Base-by-base conservation (phyloP, 352 stramenopile species). In the Globisporangium barbulae region DNA sequence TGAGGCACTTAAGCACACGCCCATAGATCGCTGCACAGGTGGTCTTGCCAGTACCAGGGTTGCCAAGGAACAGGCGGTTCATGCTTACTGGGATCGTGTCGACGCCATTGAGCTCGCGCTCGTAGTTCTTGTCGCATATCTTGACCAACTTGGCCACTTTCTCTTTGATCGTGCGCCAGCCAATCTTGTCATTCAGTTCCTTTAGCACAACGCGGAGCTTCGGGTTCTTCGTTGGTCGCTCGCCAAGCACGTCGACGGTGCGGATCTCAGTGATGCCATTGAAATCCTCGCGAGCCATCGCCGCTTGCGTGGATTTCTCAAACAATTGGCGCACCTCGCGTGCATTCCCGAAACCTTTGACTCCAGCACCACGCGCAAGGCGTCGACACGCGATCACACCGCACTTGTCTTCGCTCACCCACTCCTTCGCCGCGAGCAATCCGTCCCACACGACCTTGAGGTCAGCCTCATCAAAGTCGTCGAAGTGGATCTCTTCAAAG, bases 21-120 rank as follows among this genome's bases (percentile, higher is more conserved):
- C 89, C 94, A 57, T 97, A 98, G 31, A 97, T 71, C 30, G 68
- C 70, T 4, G 91, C 94, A 50, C 85, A 96, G 5, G 94, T 98
- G 5, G 94, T 98, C 70, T 98, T 98, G 12, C 91, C 91, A 4
- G 89, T 98, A 7, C 91, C 93, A 30, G 93, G 91, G 57, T 97
- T 97, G 13, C 91, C 91, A 21, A 98, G 72, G 63, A 98, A 98
- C 13, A 97, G 61, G 0, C 86, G 83, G 70, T 98, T 98, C 59
- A 96, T 69, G 22, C 70, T 81, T 5, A 97, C 37, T 5, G 76
- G 75, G 19, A 95, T 66, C 2, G 78, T 81, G 30, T 85, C 76
- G 13, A 75, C 58, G 2, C 84, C 84, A 49, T 89, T 79, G 5
- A 96, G 63, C 65, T 97, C 85, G 3, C 82, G 82, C 41, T 91